These are phyloP conservation scores for Lactarius evosmus DNA, from an alignment of 768 basidiomycete genomes.

Conservation along the genomic window DNA sequence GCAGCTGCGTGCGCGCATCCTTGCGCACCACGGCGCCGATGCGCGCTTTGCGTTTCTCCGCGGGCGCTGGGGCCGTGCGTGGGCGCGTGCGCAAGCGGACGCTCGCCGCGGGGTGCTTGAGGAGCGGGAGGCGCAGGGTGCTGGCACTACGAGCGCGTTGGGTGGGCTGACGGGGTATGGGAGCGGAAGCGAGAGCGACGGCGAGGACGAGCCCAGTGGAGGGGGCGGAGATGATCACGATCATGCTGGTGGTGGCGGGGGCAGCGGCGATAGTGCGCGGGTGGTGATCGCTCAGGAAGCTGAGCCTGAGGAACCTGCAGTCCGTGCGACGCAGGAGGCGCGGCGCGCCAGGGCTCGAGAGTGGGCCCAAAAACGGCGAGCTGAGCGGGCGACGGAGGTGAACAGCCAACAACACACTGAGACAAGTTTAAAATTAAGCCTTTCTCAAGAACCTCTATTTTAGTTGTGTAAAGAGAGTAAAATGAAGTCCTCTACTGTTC, in stretches of 20 bases:
- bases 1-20: constrained; percentile 82
- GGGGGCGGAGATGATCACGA: neutral
- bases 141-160: constrained; percentile 41
- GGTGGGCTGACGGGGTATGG: constrained; percentile 57
- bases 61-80: constrained; percentile 67
- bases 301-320: constrained; percentile 7
- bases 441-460: neutral
- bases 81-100: constrained; percentile 55
- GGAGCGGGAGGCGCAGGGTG: constrained; percentile 30
- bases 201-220: constrained; percentile 28
- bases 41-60: constrained; percentile 76
- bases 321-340: constrained; percentile 40
- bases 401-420: neutral
- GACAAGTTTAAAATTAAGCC: neutral
- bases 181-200: constrained; percentile 31
- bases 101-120: constrained; percentile 34
- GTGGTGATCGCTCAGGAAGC: neutral
- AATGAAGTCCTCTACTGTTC: constrained; percentile 29
- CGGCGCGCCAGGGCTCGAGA: constrained; percentile 55
- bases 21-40: constrained; percentile 81
- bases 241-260: constrained; percentile 27
- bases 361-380: constrained; percentile 54
- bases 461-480: constrained; percentile 7
- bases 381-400: constrained; percentile 13
- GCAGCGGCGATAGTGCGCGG: neutral